A percentile compares a stretch with the other conserved stretches of the same genome.
phyloP scores from a whole-genome alignment of 192 early-diverging fungal genomes.

The Funneliformis mosseae region DNA sequence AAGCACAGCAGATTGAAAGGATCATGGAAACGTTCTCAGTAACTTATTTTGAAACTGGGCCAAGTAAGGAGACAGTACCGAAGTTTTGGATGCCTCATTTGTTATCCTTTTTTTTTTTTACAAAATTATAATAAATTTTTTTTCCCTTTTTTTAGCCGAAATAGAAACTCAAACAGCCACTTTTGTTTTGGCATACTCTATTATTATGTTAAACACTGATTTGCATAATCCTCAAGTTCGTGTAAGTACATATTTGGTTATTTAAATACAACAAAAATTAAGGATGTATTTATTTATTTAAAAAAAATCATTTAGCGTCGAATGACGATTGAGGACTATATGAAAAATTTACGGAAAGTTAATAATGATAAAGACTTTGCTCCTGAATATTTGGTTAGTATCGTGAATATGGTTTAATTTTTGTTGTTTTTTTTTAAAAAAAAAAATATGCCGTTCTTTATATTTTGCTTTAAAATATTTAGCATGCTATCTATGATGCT shows the following conservation, averaged over 20 bases:
- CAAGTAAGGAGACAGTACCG: background rate
- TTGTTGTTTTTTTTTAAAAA: background rate
- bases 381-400: conserved; percentile 70
- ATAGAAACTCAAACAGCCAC: conserved; percentile 81
- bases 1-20: conserved; percentile 97
- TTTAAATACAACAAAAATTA: background rate
- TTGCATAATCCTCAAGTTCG: conserved; percentile 93
- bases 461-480: background rate
- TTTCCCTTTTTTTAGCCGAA: conserved; percentile 48
- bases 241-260: conserved; percentile 38
- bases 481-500: conserved; percentile 78
- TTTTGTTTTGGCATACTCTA: conserved; percentile 88
- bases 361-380: conserved; percentile 87
- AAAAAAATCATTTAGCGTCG: conserved; percentile 51
- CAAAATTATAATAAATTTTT: background rate
- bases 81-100: background rate
- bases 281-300: background rate
- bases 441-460: background rate
- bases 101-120: background rate
- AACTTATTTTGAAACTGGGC: conserved; percentile 69
- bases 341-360: conserved; percentile 83
- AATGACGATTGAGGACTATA: conserved; percentile 92
- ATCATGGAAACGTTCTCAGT: conserved; percentile 91
- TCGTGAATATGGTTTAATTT: background rate
- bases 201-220: conserved; percentile 99